Base-by-base conservation (phyloP, 2,329 filamentous ascomycete species). In the Nigrospora oryzae region DNA sequence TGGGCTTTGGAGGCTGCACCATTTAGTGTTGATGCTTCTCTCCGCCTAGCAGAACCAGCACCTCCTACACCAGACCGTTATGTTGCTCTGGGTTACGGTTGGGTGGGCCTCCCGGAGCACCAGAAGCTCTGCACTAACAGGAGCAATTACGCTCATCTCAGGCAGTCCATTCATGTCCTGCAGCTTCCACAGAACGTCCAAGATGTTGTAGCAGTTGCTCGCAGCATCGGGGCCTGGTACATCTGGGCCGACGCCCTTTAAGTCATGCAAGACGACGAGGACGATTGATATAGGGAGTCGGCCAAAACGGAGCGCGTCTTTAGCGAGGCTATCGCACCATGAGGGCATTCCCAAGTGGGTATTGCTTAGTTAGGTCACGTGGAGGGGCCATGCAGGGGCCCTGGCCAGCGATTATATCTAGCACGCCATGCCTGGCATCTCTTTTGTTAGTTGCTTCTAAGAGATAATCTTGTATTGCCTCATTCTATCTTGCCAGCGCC, bases 241-340 rank as follows among this genome's bases (percentile, higher is more conserved):
- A 23, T 51, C 23, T 51, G 49, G n/a, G n/a, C n/a, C n/a, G n/a
- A n/a, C n/a, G n/a, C n/a, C n/a, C n/a, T n/a, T n/a, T n/a, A n/a
- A n/a, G 49, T 51, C 16, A 41, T 49, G 35, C 49, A 47, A 34
- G 44, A 47, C 28, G 44, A 49, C 36, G 17, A 17, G n/a, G 33
- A 16, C 4, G 49, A 51, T 17, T 50, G 49, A 46, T 35, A 44
- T 7, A 15, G 6, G 1, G 46, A 50, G 30, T 38, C 44, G 4
- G 30, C 17, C 4, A 44, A 17, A 19, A 55, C 54, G 50, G 50
- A 47, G 31, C 38, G 40, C 0, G 48, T 54, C 3, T 55, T 51
- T 31, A 48, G 49, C 36, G n/a, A n/a, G n/a, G n/a, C n/a, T n/a
- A n/a, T n/a, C n/a, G n/a, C n/a, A n/a, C n/a, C n/a, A n/a, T n/a